Percentiles rank a stretch among this genome's conserved stretches.
These are phyloP conservation scores for Solanum hybrid DNA, from an alignment of 305 asterid genomes.

Conservation along the genomic window DNA sequence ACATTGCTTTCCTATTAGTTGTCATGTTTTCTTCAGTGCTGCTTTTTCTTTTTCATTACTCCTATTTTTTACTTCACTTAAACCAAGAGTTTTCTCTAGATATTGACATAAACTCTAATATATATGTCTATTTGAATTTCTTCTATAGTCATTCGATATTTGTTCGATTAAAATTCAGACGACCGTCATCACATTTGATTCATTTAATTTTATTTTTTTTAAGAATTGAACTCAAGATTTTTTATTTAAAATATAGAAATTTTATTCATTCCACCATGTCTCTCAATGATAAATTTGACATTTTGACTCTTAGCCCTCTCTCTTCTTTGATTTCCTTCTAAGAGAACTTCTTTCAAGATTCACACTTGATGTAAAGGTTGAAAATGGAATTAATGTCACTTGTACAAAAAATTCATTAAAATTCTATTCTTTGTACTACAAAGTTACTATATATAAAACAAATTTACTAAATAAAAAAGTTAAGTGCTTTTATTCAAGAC, in stretches of 20 bases:
- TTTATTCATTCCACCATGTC: not conserved
- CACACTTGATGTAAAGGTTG: not conserved
- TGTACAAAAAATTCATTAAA: not conserved
- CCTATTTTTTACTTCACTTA: not conserved
- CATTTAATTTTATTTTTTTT: not conserved
- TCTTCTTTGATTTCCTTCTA: not conserved
- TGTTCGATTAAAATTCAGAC: not conserved
- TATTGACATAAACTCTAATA: not conserved
- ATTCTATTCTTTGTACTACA: not conserved
- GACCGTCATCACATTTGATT: not conserved
- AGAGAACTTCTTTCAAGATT: not conserved
- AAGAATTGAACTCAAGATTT: not conserved
- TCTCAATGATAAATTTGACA: not conserved
- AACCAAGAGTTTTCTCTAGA: not conserved
- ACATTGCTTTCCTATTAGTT: not conserved
- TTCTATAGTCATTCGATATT: not conserved
- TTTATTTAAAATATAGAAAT: too few species aligned
- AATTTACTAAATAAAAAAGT: not conserved
- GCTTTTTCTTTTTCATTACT: not conserved
- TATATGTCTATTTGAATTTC: not conserved
- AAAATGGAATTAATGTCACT: not conserved
- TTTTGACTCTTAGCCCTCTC: not conserved
- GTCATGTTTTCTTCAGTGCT: not conserved
- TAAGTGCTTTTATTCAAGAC: not conserved
- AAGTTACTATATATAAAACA: not conserved